A percentile compares a stretch with the other conserved stretches of the same genome.
These are phyloP conservation scores for Monilinia polystroma DNA, from an alignment of 2,329 filamentous ascomycete genomes.

Conservation along the genomic window DNA sequence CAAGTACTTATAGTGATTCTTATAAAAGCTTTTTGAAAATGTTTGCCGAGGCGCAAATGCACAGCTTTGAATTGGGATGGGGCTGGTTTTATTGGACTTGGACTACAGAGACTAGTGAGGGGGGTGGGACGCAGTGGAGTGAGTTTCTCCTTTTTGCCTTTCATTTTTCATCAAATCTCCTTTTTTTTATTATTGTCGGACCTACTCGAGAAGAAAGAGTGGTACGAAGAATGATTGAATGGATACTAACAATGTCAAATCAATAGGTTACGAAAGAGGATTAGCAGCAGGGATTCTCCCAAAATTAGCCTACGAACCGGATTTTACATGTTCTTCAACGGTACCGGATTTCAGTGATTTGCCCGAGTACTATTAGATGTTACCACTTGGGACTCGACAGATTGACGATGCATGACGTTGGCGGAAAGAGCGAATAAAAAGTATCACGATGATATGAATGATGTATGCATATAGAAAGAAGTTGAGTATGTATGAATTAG, in stretches of 20 bases:
- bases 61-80: slow-evolving; percentile 86
- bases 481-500: not conserved
- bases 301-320: slow-evolving; percentile 64
- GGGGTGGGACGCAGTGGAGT: slow-evolving; percentile 72
- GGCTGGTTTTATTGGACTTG: slow-evolving; percentile 99
- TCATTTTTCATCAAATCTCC: slow-evolving; percentile 47
- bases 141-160: slow-evolving; percentile 8
- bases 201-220: not conserved
- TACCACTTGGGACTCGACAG: not conserved
- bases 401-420: not conserved
- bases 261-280: slow-evolving; percentile 20
- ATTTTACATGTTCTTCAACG: slow-evolving; percentile 63
- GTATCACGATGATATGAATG: not conserved
- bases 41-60: slow-evolving; percentile 96
- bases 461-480: not conserved
- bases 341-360: slow-evolving; percentile 56
- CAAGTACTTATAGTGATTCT: slow-evolving; percentile 60
- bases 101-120: slow-evolving; percentile 73
- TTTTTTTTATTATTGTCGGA: slow-evolving; percentile 64
- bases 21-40: slow-evolving; percentile 87
- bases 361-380: slow-evolving; percentile 50
- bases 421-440: too few relatives aligned
- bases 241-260: not conserved
- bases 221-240: too few relatives aligned
- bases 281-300: slow-evolving; percentile 68